These are phyloP conservation scores for Fraxinus cuspidata DNA, from an alignment of 257 asterid genomes.

Conservation along the genomic window DNA sequence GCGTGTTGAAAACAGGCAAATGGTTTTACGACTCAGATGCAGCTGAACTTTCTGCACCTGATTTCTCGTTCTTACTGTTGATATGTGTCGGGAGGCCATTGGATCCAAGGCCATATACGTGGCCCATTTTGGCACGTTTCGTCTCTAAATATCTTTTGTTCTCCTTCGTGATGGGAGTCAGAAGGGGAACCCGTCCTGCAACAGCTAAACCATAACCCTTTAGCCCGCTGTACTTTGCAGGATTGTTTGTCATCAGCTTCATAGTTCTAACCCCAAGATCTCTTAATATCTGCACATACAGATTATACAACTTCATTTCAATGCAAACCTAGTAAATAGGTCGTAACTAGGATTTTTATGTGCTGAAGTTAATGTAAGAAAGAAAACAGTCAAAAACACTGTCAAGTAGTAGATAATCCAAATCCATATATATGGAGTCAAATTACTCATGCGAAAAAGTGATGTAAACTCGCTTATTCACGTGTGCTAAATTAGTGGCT, in stretches of 20 bases:
- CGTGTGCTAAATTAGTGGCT: too few species aligned
- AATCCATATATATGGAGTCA: neutral
- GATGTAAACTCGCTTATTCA: too few species aligned
- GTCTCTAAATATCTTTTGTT: constrained; percentile 91
- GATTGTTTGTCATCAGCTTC: constrained; percentile 97
- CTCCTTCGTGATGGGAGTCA: constrained; percentile 75
- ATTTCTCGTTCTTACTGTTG: constrained; percentile 42
- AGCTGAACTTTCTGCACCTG: constrained; percentile 26
- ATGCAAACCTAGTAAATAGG: neutral
- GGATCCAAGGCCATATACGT: constrained; percentile 63
- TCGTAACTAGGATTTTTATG: neutral
- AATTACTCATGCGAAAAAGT: neutral
- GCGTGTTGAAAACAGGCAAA: neutral
- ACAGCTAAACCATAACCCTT: constrained; percentile 92
- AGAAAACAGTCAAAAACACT: neutral
- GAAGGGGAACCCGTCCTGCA: constrained; percentile 80
- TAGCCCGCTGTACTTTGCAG: constrained; percentile 87
- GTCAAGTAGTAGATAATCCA: neutral
- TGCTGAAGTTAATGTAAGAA: neutral
- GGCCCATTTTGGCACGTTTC: constrained; percentile 92
- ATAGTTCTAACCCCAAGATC: constrained; percentile 97
- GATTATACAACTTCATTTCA: neutral
- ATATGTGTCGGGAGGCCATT: constrained; percentile 54
- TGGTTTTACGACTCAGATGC: constrained; percentile 29
- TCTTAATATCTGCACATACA: constrained; percentile 76